Percentiles rank a stretch among this genome's conserved stretches.
phyloP scores from a whole-genome alignment of 2,329 filamentous ascomycete genomes.

The Ascochyta lentis region DNA sequence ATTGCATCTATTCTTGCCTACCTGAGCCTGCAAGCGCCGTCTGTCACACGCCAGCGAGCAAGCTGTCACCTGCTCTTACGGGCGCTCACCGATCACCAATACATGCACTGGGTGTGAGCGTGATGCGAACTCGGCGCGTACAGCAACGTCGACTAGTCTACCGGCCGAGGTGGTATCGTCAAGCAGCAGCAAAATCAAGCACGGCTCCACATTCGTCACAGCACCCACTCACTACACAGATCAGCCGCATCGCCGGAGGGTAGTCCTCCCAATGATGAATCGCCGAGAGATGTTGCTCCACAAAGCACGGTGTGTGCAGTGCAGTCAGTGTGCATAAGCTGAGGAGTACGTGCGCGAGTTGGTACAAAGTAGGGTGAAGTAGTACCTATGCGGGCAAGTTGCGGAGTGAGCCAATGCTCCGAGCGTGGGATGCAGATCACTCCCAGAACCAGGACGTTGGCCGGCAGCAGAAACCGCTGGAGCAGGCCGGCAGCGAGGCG shows the following conservation, averaged over 20 bases:
- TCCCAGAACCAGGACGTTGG: constrained; percentile 5
- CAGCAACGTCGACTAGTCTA: constrained; percentile 2
- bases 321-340: constrained; percentile 1
- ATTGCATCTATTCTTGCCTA: constrained; percentile 8
- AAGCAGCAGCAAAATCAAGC: background rate
- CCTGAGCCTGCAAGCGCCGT: constrained; percentile 8
- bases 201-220: background rate
- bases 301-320: background rate
- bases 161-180: constrained; percentile 1
- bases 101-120: constrained; percentile 11
- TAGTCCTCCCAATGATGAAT: background rate
- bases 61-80: constrained; percentile 9
- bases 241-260: constrained; percentile 1
- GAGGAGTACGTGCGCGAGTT: background rate
- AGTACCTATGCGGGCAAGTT: constrained; percentile 17
- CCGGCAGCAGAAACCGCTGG: constrained; percentile 9
- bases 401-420: constrained; percentile 16
- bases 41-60: constrained; percentile 9
- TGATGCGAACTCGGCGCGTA: constrained; percentile 14
- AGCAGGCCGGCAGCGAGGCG: constrained; percentile 13
- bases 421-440: constrained; percentile 12
- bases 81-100: constrained; percentile 11
- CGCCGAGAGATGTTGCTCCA: background rate
- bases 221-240: background rate
- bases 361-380: constrained; percentile 8